phyloP scores from a whole-genome alignment of 129 eudicot genomes.

The Heracleum sosnowskyi region DNA sequence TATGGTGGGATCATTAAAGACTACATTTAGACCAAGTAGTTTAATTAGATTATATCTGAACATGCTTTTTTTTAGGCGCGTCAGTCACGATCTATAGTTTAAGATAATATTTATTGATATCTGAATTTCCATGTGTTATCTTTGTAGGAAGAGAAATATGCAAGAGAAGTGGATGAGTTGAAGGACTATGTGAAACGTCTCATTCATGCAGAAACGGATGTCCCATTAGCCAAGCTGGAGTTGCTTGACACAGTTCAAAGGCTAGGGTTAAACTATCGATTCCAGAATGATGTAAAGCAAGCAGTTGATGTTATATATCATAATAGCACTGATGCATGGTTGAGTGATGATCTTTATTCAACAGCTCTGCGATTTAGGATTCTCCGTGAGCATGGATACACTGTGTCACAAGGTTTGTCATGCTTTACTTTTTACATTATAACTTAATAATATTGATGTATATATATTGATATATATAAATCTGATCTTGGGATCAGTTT shows the following conservation, averaged over 20 bases:
- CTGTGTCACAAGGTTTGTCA: background rate
- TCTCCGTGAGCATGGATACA: background rate
- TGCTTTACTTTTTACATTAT: background rate
- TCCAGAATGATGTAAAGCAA: background rate
- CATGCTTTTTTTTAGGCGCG: background rate
- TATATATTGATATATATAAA: too few species aligned
- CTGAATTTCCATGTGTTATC: background rate
- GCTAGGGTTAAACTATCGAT: background rate
- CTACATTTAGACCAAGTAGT: too few species aligned
- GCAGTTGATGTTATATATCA: background rate
- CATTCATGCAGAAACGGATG: background rate
- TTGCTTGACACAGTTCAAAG: slow-evolving; percentile 8
- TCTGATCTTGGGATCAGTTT: too few species aligned
- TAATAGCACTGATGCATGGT: background rate
- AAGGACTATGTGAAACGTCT: background rate
- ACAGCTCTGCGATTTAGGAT: background rate
- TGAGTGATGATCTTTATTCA: background rate
- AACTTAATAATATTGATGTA: too few species aligned
- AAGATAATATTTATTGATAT: background rate
- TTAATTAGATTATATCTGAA: too few species aligned
- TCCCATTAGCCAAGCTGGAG: background rate
- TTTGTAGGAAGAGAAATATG: background rate
- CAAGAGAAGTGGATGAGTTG: background rate
- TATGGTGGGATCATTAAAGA: too few species aligned
- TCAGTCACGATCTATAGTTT: too few species aligned